Conservation (phyloP, 192 early-diverging fungal genomes). For the Gamsiella multidivaricata region DNA sequence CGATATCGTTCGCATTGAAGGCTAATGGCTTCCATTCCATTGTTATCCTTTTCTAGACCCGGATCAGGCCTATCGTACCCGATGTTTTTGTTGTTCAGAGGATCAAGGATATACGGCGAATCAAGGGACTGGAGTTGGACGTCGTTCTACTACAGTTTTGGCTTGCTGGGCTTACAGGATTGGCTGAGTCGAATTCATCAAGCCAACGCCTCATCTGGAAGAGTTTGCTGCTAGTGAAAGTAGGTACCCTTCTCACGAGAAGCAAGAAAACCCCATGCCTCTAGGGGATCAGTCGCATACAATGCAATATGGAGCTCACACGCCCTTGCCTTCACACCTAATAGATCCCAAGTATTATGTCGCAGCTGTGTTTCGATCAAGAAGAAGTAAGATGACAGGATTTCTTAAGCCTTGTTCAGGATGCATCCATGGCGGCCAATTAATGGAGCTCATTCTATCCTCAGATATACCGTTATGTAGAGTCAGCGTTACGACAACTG, state of each 20-base stretch:
- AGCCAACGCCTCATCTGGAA: conserved; percentile 46
- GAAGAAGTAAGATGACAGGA: conserved; percentile 10
- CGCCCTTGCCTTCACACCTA: background rate
- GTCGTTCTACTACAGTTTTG: conserved; percentile 42
- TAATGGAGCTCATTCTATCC: background rate
- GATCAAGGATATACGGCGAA: conserved; percentile 39
- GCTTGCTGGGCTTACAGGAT: conserved; percentile 47
- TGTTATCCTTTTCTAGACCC: conserved; percentile 15
- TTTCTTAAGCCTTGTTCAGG: no score
- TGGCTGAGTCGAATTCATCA: conserved; percentile 23
- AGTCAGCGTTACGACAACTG: conserved; percentile 26
- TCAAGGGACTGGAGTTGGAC: conserved; percentile 40
- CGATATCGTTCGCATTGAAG: no score
- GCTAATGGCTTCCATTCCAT: background rate
- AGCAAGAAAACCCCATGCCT: no score
- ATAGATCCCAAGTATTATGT: conserved; percentile 33
- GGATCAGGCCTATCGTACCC: conserved; percentile 27
- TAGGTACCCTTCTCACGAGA: no score
- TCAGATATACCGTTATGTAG: conserved; percentile 26
- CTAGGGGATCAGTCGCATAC: no score
- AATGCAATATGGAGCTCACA: background rate
- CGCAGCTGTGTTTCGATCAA: conserved; percentile 1
- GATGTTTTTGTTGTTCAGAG: conserved; percentile 33
- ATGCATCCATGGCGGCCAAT: background rate
- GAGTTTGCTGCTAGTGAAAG: conserved; percentile 43